Percentiles rank a stretch among this genome's conserved stretches.
phyloP scores from a whole-genome alignment of 2,329 filamentous ascomycete genomes.

The Pseudocercospora eumusae region DNA sequence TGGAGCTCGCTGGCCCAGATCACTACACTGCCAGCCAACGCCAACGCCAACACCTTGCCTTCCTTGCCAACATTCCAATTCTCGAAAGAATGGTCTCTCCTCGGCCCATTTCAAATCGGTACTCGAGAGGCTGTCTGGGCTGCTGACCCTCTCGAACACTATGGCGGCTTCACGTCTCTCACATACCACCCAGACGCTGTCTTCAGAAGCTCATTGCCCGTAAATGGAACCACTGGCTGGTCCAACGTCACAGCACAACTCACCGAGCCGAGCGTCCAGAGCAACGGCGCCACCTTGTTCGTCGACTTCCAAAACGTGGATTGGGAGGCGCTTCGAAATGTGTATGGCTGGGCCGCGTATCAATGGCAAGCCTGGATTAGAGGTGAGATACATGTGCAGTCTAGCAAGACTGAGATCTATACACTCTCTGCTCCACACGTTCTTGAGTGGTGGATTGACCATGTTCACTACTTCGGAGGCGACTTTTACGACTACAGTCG shows the following conservation, averaged over 20 bases:
- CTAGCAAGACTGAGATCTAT: slow-evolving; percentile 39
- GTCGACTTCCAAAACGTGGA: slow-evolving; percentile 55
- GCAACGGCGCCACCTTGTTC: slow-evolving; percentile 42
- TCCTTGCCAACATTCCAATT: slow-evolving; percentile 12
- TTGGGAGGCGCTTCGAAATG: slow-evolving; percentile 54
- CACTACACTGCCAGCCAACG: not conserved
- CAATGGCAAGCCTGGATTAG: slow-evolving; percentile 62
- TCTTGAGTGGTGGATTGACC: slow-evolving; percentile 57
- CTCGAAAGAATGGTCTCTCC: slow-evolving; percentile 34
- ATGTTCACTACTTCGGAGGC: slow-evolving; percentile 56
- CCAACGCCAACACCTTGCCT: not conserved
- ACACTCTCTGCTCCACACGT: slow-evolving; percentile 52
- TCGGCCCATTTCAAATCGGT: slow-evolving; percentile 61
- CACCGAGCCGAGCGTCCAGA: slow-evolving; percentile 35
- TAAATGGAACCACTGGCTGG: slow-evolving; percentile 56
- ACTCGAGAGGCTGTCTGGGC: slow-evolving; percentile 63
- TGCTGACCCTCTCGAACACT: slow-evolving; percentile 57
- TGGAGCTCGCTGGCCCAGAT: slow-evolving; percentile 12
- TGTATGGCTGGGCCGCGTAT: slow-evolving; percentile 61
- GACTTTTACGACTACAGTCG: slow-evolving; percentile 57
- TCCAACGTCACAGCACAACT: slow-evolving; percentile 42
- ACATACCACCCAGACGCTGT: slow-evolving; percentile 45
- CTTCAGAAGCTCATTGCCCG: slow-evolving; percentile 55
- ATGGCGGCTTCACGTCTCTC: slow-evolving; percentile 55
- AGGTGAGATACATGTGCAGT: slow-evolving; percentile 48